Percentiles rank a stretch among this genome's conserved stretches.
Conservation (phyloP, 257 asterid genomes). For the Striga asiatica region DNA sequence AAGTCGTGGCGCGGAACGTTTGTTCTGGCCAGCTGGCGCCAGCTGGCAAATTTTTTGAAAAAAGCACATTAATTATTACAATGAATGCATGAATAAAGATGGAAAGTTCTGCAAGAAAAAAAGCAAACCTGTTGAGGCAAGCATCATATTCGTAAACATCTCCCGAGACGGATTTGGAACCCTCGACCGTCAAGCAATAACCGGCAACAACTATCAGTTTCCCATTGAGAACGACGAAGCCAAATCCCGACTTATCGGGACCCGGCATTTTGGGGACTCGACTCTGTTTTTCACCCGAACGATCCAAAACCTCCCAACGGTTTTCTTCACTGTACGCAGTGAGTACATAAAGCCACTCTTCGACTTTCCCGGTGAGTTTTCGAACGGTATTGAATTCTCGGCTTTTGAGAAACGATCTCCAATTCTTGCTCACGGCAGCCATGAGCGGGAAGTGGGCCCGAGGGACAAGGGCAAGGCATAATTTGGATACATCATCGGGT, state of each 20-base stretch:
- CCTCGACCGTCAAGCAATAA: slow-evolving; percentile 29
- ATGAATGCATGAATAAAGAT: not conserved
- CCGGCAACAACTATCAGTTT: slow-evolving; percentile 78
- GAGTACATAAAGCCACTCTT: slow-evolving; percentile 80
- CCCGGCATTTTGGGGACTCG: slow-evolving; percentile 66
- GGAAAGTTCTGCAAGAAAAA: not conserved
- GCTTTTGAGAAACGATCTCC: slow-evolving; percentile 69
- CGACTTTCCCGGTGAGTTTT: slow-evolving; percentile 61
- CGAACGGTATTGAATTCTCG: slow-evolving; percentile 58
- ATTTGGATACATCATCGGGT: slow-evolving; percentile 74
- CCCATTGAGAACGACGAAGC: slow-evolving; percentile 53
- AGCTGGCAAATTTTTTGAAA: slow-evolving; percentile 26
- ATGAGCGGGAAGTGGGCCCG: slow-evolving; percentile 49
- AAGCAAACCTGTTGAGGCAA: slow-evolving; percentile 65
- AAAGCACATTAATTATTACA: too few relatives aligned
- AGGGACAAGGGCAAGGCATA: slow-evolving; percentile 78
- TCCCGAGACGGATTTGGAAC: slow-evolving; percentile 33
- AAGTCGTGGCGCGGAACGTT: slow-evolving; percentile 72
- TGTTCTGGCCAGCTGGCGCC: slow-evolving; percentile 73
- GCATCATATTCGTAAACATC: slow-evolving; percentile 74
- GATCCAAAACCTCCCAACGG: slow-evolving; percentile 76
- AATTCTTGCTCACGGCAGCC: slow-evolving; percentile 61
- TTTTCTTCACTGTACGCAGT: slow-evolving; percentile 44
- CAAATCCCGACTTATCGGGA: slow-evolving; percentile 44
- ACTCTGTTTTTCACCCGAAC: slow-evolving; percentile 39